Evolutionary conservation across 1,139 yeast genomes (phyloP).

Genomic region (Magnusiomyces suaveolens): DNA sequence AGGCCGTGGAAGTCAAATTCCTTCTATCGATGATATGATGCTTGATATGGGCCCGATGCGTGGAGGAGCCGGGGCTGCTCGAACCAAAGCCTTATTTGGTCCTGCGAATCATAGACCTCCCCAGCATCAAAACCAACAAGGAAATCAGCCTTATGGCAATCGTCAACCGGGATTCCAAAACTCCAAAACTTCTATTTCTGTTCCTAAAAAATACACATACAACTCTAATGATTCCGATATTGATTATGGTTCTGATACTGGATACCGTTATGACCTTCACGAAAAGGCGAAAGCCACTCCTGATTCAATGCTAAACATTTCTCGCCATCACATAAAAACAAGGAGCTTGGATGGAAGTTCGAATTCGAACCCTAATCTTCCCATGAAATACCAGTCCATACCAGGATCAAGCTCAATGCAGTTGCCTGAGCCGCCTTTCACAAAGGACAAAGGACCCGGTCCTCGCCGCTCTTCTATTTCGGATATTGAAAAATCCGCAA

Average conservation of each 20-base stretch:
- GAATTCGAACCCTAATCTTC: background rate
- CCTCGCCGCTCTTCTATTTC: background rate
- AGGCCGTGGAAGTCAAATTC: slow-evolving; percentile 4
- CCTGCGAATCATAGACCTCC: background rate
- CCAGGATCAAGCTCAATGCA: background rate
- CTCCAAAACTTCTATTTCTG: background rate
- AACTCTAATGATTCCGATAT: slow-evolving; percentile 6
- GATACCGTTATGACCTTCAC: slow-evolving; percentile 8
- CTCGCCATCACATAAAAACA: background rate
- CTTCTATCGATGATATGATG: slow-evolving; percentile 14
- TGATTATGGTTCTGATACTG: slow-evolving; percentile 6
- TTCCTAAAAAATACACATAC: slow-evolving; percentile 9
- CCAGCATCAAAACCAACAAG: slow-evolving; percentile 2
- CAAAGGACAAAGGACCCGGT: background rate
- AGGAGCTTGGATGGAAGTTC: background rate
- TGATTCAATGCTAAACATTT: slow-evolving; percentile 6
- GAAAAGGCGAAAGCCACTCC: slow-evolving; percentile 11
- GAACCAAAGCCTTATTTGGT: background rate
- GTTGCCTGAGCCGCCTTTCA: background rate
- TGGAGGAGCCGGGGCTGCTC: slow-evolving; percentile 10
- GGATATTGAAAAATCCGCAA: background rate
- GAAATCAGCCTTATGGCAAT: background rate
- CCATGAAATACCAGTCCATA: background rate
- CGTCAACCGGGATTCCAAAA: background rate
- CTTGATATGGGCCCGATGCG: slow-evolving; percentile 17